phyloP scores from a whole-genome alignment of 164 flowering plant genomes.

The Kalanchoe fedtschenkoi region DNA sequence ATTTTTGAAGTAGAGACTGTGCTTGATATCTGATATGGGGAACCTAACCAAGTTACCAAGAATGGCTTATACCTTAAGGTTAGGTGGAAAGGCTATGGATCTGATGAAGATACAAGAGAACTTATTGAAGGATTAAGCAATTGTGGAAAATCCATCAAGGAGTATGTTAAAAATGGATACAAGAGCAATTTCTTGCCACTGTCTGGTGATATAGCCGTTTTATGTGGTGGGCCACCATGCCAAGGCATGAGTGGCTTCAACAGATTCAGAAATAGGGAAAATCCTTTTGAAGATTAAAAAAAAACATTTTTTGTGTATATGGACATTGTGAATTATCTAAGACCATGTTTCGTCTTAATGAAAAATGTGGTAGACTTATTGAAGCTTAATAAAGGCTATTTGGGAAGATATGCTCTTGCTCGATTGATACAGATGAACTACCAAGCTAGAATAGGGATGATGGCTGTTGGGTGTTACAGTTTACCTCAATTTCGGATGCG shows the following conservation, averaged over 20 bases:
- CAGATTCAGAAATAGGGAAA: slow-evolving; percentile 42
- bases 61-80: slow-evolving; percentile 51
- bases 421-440: slow-evolving; percentile 57
- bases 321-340: slow-evolving; percentile 58
- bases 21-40: slow-evolving; percentile 51
- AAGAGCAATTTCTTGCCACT: slow-evolving; percentile 45
- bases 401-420: slow-evolving; percentile 66
- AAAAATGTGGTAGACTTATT: slow-evolving; percentile 81
- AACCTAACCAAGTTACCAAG: slow-evolving; percentile 27
- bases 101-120: slow-evolving; percentile 57
- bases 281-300: slow-evolving; percentile 54
- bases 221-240: slow-evolving; percentile 98
- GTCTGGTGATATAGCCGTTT: slow-evolving; percentile 70
- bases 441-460: slow-evolving; percentile 63
- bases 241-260: slow-evolving; percentile 92
- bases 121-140: slow-evolving; percentile 45
- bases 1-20: slow-evolving; percentile 59
- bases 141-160: slow-evolving; percentile 32
- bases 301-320: slow-evolving; percentile 71
- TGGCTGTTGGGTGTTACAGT: slow-evolving; percentile 86
- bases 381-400: slow-evolving; percentile 42
- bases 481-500: slow-evolving; percentile 82
- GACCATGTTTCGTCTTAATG: slow-evolving; percentile 73
- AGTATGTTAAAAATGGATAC: slow-evolving; percentile 44
- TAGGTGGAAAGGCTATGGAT: slow-evolving; percentile 57